phyloP scores from a whole-genome alignment of 179 eudicot genomes.

The Actinidia chinensis region DNA sequence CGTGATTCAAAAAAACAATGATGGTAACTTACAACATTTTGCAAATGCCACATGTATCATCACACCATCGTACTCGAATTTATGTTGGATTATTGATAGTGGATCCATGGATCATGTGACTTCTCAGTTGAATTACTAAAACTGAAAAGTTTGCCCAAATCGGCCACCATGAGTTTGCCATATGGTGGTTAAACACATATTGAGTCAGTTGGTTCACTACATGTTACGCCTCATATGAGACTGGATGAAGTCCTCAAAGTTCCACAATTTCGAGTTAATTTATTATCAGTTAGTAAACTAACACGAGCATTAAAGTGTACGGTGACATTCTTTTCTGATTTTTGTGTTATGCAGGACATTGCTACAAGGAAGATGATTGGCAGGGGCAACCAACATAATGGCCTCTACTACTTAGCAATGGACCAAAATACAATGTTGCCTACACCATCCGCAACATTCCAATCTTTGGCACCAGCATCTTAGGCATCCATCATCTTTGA shows the following conservation, averaged over 20 bases:
- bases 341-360: conserved; percentile 14
- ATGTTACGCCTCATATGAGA: background rate
- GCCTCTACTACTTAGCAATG: conserved; percentile 9
- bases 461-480: conserved; percentile 13
- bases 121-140: background rate
- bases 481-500: background rate
- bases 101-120: conserved; percentile 15
- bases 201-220: background rate
- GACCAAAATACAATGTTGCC: background rate
- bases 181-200: background rate
- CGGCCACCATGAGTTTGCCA: background rate
- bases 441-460: background rate
- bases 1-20: background rate
- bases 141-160: background rate
- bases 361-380: conserved; percentile 15
- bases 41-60: conserved; percentile 1
- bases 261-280: conserved; percentile 7
- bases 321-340: background rate
- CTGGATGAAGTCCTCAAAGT: conserved; percentile 7
- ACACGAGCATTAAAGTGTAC: background rate
- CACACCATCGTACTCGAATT: background rate
- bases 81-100: conserved; percentile 2
- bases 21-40: conserved; percentile 9
- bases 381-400: conserved; percentile 4
- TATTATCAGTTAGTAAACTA: background rate